Conservation (phyloP, 2,329 filamentous ascomycete genomes). For the Cucurbitaria berberidis region DNA sequence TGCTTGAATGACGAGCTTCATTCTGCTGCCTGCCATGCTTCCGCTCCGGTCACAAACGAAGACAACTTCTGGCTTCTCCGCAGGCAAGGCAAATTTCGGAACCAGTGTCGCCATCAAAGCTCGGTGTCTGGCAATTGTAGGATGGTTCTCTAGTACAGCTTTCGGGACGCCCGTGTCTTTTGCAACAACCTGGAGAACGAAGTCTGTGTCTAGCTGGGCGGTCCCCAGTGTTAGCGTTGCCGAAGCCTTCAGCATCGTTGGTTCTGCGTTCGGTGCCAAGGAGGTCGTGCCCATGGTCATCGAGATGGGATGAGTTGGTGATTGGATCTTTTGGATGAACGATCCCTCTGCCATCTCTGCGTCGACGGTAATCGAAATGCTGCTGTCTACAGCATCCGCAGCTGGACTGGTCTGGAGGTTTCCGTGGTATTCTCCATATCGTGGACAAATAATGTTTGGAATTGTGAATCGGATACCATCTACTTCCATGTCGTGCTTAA, state of each 20-base stretch:
- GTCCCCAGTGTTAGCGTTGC: slow-evolving; percentile 63
- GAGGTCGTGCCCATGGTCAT: slow-evolving; percentile 68
- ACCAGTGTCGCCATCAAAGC: slow-evolving; percentile 75
- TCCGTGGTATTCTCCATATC: slow-evolving; percentile 63
- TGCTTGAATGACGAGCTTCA: slow-evolving; percentile 61
- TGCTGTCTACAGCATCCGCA: slow-evolving; percentile 29
- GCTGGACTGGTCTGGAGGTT: slow-evolving; percentile 28
- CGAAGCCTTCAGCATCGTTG: slow-evolving; percentile 65
- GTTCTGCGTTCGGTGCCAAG: slow-evolving; percentile 52
- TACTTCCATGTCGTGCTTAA: slow-evolving; percentile 72
- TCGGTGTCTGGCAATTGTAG: slow-evolving; percentile 64
- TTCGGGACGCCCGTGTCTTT: slow-evolving; percentile 66
- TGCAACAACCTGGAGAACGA: slow-evolving; percentile 68
- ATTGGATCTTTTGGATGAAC: slow-evolving; percentile 67
- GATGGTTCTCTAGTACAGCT: slow-evolving; percentile 71
- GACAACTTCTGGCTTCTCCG: slow-evolving; percentile 66
- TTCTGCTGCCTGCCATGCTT: slow-evolving; percentile 63
- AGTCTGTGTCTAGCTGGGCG: slow-evolving; percentile 66
- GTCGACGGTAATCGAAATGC: slow-evolving; percentile 65
- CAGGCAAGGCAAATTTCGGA: slow-evolving; percentile 69
- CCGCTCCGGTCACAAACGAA: slow-evolving; percentile 76
- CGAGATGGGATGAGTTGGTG: slow-evolving; percentile 71
- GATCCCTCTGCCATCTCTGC: slow-evolving; percentile 63
- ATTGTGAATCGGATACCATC: slow-evolving; percentile 74
- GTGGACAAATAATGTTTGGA: slow-evolving; percentile 69